Conservation (phyloP, 495 filamentous ascomycete species). For the Lasiosphaeriaceae sp. region DNA sequence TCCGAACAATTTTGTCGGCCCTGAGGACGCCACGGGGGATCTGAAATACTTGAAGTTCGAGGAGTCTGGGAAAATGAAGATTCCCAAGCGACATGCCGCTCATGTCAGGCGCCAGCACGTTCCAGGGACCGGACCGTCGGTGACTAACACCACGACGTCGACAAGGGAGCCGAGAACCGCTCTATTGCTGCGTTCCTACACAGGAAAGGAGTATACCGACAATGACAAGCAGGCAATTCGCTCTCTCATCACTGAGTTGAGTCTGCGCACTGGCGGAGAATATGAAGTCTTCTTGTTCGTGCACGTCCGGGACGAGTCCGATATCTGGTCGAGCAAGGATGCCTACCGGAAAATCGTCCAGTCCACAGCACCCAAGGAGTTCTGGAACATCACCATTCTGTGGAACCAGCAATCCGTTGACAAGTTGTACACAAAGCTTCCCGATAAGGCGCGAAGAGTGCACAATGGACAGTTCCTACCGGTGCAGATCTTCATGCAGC, state of each 20-base stretch:
- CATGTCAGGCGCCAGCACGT: background rate
- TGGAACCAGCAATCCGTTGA: conserved; percentile 60
- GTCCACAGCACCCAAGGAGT: conserved; percentile 58
- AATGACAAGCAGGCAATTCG: conserved; percentile 70
- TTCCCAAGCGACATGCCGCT: background rate
- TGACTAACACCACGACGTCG: conserved; percentile 11
- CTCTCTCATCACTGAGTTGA: conserved; percentile 68
- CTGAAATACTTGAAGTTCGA: background rate
- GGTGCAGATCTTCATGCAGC: conserved; percentile 62
- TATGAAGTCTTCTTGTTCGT: conserved; percentile 75
- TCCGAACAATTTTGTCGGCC: conserved; percentile 27
- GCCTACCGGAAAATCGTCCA: conserved; percentile 52
- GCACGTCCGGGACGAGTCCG: conserved; percentile 59
- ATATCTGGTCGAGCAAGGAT: conserved; percentile 53
- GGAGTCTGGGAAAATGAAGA: background rate
- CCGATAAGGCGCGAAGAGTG: conserved; percentile 33
- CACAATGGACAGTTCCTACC: conserved; percentile 53
- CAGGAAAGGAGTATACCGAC: conserved; percentile 62
- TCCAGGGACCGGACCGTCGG: background rate
- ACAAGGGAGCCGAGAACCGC: conserved; percentile 55
- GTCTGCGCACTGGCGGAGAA: conserved; percentile 67
- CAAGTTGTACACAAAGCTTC: conserved; percentile 54
- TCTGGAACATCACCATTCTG: conserved; percentile 61
- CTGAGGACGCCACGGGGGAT: background rate
- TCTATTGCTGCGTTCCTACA: conserved; percentile 64